Conservation (phyloP, 202 grass and related monocot genomes). For the Miscanthus sacchariflorus region DNA sequence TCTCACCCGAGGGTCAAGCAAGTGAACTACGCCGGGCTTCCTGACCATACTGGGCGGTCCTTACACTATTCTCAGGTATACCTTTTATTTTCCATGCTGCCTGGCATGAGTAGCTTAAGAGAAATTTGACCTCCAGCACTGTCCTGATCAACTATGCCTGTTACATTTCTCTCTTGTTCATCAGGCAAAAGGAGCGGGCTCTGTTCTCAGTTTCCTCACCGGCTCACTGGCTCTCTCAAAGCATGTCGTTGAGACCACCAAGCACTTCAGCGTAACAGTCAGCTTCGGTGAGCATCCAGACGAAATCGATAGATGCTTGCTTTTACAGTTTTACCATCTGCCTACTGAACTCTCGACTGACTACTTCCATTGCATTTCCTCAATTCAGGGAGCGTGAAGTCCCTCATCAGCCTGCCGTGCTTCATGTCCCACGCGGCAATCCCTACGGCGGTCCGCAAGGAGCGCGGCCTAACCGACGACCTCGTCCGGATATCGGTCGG, state of each 20-base stretch:
- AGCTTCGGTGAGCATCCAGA: slow-evolving; percentile 81
- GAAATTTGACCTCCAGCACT: too few relatives aligned
- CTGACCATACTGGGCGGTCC: slow-evolving; percentile 73
- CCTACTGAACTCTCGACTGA: neutral
- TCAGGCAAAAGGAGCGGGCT: slow-evolving; percentile 91
- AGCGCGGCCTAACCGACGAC: slow-evolving; percentile 83
- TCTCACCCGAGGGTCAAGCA: slow-evolving; percentile 86
- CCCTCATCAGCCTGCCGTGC: slow-evolving; percentile 93
- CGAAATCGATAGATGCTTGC: neutral
- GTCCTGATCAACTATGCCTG: neutral
- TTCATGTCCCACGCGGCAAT: slow-evolving; percentile 99
- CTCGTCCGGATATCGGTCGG: slow-evolving; percentile 90
- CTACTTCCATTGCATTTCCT: neutral
- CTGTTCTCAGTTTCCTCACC: slow-evolving; percentile 93
- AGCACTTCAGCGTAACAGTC: slow-evolving; percentile 89
- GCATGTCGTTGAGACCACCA: slow-evolving; percentile 86
- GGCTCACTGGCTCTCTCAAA: slow-evolving; percentile 85
- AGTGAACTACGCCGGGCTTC: slow-evolving; percentile 94
- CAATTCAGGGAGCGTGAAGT: slow-evolving; percentile 91
- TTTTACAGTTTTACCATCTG: neutral
- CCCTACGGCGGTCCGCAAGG: slow-evolving; percentile 65
- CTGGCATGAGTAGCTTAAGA: neutral
- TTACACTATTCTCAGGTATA: slow-evolving; percentile 97
- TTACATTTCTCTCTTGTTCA: neutral
- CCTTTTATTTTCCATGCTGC: neutral